Conservation (phyloP, 805 yeast genomes). For the Lipomyces orientalis region DNA sequence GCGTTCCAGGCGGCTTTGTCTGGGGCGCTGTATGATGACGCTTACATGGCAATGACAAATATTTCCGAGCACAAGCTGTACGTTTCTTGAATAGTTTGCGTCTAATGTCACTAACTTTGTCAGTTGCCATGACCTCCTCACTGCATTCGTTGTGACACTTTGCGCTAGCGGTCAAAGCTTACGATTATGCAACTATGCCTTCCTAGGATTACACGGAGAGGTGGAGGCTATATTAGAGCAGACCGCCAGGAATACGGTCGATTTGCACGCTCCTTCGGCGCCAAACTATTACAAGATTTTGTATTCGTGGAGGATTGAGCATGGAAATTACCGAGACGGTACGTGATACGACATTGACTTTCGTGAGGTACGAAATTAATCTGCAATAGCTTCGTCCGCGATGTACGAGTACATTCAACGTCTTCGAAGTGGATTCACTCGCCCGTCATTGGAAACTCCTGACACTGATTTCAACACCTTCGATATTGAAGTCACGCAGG, state of each 20-base stretch:
- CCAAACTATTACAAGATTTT: slow-evolving; percentile 57
- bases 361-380: not conserved
- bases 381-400: slow-evolving; percentile 45
- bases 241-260: slow-evolving; percentile 43
- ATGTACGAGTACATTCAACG: slow-evolving; percentile 48
- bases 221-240: slow-evolving; percentile 53
- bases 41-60: slow-evolving; percentile 32
- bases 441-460: not conserved
- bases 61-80: slow-evolving; percentile 12
- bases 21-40: slow-evolving; percentile 37
- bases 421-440: slow-evolving; percentile 30
- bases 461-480: slow-evolving; percentile 24
- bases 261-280: slow-evolving; percentile 40
- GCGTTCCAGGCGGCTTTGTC: slow-evolving; percentile 22
- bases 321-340: slow-evolving; percentile 57
- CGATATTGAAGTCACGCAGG: slow-evolving; percentile 35
- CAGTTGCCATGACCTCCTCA: slow-evolving; percentile 40
- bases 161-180: slow-evolving; percentile 51
- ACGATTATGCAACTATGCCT: slow-evolving; percentile 51
- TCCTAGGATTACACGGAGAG: slow-evolving; percentile 50
- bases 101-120: slow-evolving; percentile 7
- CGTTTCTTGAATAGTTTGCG: not conserved
- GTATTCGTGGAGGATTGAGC: slow-evolving; percentile 57
- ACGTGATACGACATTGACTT: slow-evolving; percentile 16
- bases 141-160: slow-evolving; percentile 49